phyloP scores from a whole-genome alignment of 257 asterid species.

The Handroanthus guayacan region DNA sequence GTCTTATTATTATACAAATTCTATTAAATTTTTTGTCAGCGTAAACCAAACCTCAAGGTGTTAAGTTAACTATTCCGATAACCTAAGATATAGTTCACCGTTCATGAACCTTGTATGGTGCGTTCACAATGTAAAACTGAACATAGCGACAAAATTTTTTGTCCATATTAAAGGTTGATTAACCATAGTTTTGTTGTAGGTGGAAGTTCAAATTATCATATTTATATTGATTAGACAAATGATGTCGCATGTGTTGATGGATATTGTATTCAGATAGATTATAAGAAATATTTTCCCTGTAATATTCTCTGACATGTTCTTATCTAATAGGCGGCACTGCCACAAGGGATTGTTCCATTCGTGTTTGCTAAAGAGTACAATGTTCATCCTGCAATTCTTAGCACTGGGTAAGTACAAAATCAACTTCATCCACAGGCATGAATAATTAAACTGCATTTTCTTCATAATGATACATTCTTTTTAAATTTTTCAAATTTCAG shows the following conservation, averaged over 20 bases:
- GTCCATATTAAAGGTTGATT: too few species aligned
- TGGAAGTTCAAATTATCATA: too few species aligned
- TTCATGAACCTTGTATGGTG: background rate
- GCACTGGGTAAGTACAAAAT: conserved; percentile 73
- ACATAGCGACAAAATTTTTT: background rate
- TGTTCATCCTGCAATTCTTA: conserved; percentile 92
- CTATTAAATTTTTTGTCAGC: too few species aligned
- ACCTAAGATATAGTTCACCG: background rate
- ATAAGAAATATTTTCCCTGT: background rate
- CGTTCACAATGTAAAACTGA: background rate
- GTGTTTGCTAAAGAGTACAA: conserved; percentile 97
- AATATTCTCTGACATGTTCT: conserved; percentile 32
- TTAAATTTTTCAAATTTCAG: conserved; percentile 38
- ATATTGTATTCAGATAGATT: conserved; percentile 20
- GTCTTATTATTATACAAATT: too few species aligned
- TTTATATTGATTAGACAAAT: conserved; percentile 11
- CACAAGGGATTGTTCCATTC: conserved; percentile 97
- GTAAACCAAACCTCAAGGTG: too few species aligned
- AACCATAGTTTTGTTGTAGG: too few species aligned
- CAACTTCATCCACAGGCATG: background rate
- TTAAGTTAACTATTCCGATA: too few species aligned
- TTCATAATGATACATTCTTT: background rate
- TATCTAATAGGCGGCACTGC: conserved; percentile 85
- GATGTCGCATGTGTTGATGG: conserved; percentile 24
- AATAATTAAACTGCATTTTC: background rate